Evolutionary conservation across 257 asterid genomes (phyloP).

Genomic region (Solanum raphanifolium): DNA sequence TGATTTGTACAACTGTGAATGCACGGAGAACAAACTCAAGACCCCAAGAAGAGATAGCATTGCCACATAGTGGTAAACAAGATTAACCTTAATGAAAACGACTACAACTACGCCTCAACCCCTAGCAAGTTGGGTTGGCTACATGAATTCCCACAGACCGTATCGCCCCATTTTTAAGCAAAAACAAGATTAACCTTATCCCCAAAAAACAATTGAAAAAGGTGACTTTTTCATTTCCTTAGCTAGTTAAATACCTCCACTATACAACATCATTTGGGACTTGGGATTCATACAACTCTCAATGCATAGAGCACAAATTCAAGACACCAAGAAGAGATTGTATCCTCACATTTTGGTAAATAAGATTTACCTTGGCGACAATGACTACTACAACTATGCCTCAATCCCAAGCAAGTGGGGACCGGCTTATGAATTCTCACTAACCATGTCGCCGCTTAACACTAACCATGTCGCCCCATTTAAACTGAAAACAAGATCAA

Average conservation of each 20-base stretch:
- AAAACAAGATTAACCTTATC: neutral
- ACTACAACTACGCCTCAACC: neutral
- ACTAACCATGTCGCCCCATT: neutral
- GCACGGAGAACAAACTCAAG: neutral
- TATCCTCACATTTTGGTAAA: neutral
- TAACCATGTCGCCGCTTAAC: neutral
- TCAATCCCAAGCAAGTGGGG: neutral
- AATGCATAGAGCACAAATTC: neutral
- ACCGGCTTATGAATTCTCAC: neutral
- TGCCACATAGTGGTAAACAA: neutral
- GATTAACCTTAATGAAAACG: neutral
- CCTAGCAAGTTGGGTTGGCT: neutral
- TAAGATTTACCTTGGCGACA: neutral
- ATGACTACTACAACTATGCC: neutral
- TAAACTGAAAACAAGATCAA: neutral
- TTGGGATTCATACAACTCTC: neutral
- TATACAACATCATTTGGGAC: neutral
- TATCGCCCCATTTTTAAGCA: neutral
- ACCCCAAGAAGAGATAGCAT: neutral
- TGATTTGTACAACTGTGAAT: neutral
- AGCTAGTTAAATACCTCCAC: neutral
- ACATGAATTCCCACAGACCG: neutral
- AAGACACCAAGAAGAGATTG: neutral
- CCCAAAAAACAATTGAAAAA: neutral
- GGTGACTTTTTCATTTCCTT: neutral